phyloP scores from a whole-genome alignment of 23 red algal genomes.

The Gracilaria caudata region DNA sequence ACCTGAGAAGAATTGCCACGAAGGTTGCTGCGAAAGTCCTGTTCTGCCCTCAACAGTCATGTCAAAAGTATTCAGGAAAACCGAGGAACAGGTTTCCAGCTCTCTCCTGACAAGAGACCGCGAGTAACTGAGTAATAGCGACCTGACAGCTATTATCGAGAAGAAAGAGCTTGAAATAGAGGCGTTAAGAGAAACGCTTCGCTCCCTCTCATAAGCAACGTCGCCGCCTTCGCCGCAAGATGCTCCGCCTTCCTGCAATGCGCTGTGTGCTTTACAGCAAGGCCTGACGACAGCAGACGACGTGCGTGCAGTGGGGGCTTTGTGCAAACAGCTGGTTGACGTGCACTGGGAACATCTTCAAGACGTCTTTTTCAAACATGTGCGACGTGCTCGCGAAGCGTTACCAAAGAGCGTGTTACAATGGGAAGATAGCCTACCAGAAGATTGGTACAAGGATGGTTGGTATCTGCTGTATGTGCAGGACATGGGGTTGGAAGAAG shows the following conservation, averaged over 20 bases:
- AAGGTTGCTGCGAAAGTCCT: too few relatives aligned
- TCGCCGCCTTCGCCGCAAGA: neutral
- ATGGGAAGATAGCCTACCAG: slow-evolving; percentile 60
- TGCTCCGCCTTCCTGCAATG: neutral
- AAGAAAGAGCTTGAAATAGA: too few relatives aligned
- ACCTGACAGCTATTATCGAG: too few relatives aligned
- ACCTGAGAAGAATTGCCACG: too few relatives aligned
- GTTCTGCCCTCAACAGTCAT: too few relatives aligned
- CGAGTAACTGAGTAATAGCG: too few relatives aligned
- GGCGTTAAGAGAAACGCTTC: too few relatives aligned
- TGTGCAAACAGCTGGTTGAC: slow-evolving; percentile 4
- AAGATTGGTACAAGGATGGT: slow-evolving; percentile 90
- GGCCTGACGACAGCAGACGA: slow-evolving; percentile 16
- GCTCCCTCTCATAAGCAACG: too few relatives aligned
- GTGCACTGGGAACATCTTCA: slow-evolving; percentile 59
- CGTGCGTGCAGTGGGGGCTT: neutral
- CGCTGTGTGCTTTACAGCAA: neutral
- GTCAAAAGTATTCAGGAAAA: too few relatives aligned
- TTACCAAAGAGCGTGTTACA: slow-evolving; percentile 28
- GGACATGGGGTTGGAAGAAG: slow-evolving; percentile 66
- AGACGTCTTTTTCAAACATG: slow-evolving; percentile 53
- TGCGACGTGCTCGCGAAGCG: slow-evolving; percentile 38
- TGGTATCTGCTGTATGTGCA: slow-evolving; percentile 95
- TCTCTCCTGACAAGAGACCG: too few relatives aligned
- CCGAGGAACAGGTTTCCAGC: too few relatives aligned